Base-by-base conservation (phyloP, 106 monocot genomes). In the Platanthera zijinensis region DNA sequence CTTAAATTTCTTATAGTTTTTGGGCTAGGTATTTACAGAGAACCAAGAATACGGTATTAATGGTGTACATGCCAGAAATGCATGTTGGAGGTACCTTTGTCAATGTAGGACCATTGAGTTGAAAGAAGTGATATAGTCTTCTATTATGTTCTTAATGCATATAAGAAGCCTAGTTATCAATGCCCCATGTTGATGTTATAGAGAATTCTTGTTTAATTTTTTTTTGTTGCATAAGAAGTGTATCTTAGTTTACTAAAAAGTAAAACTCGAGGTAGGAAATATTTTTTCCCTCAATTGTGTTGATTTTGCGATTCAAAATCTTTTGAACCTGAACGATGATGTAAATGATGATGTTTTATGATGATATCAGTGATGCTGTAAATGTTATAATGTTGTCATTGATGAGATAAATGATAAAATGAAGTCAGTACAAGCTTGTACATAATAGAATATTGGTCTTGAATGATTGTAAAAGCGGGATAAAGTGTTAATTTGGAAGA, bases 21-120 rank as follows among this genome's bases (percentile, higher is more conserved):
- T 21, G 15, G 25, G 54, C 9, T 50, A 99, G 99, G 81, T 99
- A 47, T 99, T 99, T 88, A 89, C 99, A 66, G 99, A 99, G 82
- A 87, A 90, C 67, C 99, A 99, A 82, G 94, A 99, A 78, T 99
- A 99, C 80, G 99, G 99, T 45, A 86, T 90, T 10, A 92, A 99
- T 81, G 99, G 99, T 67, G 99, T 94, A 57, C 94, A 94, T 69
- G 94, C 94, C 25, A 83, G 92, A 85, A 94, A 87, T 85, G 99
- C 99, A 74, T 99, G 99, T 81, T 99, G 99, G 99, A 94, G 99
- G 18, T 99, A 99, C 76, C 84, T 94, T 82, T 99, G 99, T 82
- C 99, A 92, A 84, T 88, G 99, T 85, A 94, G 86, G 22, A 83
- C 90, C 39, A 86, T 84, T 75, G 99, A 99, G 76, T 84, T 94